Evolutionary conservation across 257 asterid genomes (phyloP), one percentile per base, ranked within the genome.

Genomic region (Ocimum tenuiflorum): DNA sequence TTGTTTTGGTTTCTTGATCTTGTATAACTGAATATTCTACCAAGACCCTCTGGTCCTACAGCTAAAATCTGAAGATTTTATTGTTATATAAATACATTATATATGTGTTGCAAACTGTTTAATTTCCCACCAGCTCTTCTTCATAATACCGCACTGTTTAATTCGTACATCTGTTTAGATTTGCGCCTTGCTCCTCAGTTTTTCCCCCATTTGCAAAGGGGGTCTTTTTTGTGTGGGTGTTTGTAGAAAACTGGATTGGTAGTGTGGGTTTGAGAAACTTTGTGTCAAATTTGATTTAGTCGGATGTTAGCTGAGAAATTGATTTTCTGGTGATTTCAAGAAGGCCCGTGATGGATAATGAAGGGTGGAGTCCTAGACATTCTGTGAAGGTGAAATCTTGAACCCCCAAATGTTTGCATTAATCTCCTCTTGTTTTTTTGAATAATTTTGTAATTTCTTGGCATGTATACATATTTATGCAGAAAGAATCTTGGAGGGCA

Each of bases 401-500:
- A 38, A 8, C 43, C 61, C 43, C 61, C 46, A 35, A 35, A 33
- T 17, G 13, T 50, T 6, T n/a, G n/a, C n/a, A n/a, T n/a, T n/a
- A n/a, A n/a, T n/a, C n/a, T 12, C 23, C 14, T 57, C 12, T 43
- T 60, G 50, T 22, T 15, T 29, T 66, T 51, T 27, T 4, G 31
- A 51, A n/a, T 12, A 23, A 36, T 35, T n/a, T 9, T 33, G 63
- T 56, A 56, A 27, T 27, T 27, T 2, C 4, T 27, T 2, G 31
- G 31, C n/a, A n/a, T n/a, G 4, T 27, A 27, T 27, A 1, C 31
- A 1, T 10, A 55, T 73, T 49, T 42, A 38, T 75, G 80, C 83
- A 91, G 98, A 89, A 64, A 62, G 89, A 85, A 63, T 91, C 98
- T 33, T 89, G 98, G 96, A 82, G 78, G 75, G 81, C 94, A 1